Conservation (phyloP, 75 land plant genomes). For the Isoetes taiwanensis region DNA sequence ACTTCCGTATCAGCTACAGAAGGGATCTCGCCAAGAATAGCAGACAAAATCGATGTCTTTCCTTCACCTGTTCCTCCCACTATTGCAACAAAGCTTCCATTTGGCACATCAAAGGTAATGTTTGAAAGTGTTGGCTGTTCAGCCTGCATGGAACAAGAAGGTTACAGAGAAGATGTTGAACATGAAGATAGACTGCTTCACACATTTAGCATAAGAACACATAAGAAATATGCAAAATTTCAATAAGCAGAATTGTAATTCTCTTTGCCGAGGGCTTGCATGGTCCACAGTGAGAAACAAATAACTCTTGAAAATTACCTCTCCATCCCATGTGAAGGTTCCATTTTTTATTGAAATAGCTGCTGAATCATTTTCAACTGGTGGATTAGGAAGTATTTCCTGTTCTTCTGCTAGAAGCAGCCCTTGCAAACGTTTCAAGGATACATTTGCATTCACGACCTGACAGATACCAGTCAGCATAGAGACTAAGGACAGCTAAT, state of each 20-base stretch:
- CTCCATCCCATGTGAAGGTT: conserved; percentile 77
- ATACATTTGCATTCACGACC: conserved; percentile 91
- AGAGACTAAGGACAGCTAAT: not conserved
- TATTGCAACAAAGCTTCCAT: conserved; percentile 78
- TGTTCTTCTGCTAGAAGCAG: conserved; percentile 67
- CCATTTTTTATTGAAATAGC: conserved; percentile 83
- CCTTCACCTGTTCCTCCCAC: conserved; percentile 97
- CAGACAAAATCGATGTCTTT: conserved; percentile 87
- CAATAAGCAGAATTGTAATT: not conserved
- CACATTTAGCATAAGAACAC: not conserved
- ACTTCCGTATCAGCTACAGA: conserved; percentile 33
- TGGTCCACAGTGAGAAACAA: not conserved
- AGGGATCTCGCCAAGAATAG: conserved; percentile 88
- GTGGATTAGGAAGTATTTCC: conserved; percentile 64
- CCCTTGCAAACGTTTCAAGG: conserved; percentile 76
- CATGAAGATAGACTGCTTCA: too few species aligned
- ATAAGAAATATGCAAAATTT: not conserved
- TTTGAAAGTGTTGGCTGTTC: conserved; percentile 68
- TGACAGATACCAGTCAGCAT: conserved; percentile 22
- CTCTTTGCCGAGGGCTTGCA: not conserved
- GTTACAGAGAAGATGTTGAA: too few species aligned
- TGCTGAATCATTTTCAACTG: conserved; percentile 47
- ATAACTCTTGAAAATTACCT: conserved; percentile 29
- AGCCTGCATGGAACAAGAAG: too few species aligned
- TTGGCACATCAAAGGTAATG: conserved; percentile 63